Evolutionary conservation across 208 protist species (phyloP), one percentile per base, ranked within the genome.

Genomic region (Acanthamoeba healyi): DNA sequence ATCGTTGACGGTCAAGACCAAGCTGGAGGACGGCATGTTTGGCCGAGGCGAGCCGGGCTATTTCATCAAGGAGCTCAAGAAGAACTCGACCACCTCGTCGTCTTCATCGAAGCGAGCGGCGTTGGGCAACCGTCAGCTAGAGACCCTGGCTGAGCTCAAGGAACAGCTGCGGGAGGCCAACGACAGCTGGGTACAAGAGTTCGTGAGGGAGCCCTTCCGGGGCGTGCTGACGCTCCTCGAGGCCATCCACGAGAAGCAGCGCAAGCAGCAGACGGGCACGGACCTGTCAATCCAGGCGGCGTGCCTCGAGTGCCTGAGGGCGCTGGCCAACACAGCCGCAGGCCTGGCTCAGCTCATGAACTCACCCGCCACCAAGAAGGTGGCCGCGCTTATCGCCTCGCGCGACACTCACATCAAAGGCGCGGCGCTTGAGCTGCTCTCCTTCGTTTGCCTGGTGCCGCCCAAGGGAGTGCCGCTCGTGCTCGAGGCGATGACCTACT

Each of bases 401-500:
- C 42, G 44, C 42, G 38, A 92, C 58, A 92, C 29, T 6, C 38
- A 92, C 24, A 67, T 92, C 58, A 92, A 77, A 34, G 86, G 29
- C 4, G 49, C 49, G 10, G 86, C 49, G 12, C 61, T 92, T 0
- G 86, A 92, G 46, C 42, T 92, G 63, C 58, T 92, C 26, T 92
- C 86, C 2, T 92, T 92, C 44, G 63, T 92, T 32, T 67, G 58
- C 51, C 63, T 92, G 36, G 51, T 77, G 38, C 86, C 86, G 10
- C 86, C 86, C 24, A 92, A 92, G 63, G 86, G 86, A 15, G 42
- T 74, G 15, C 51, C 38, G 6, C 40, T 92, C 0, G 86, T 92
- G 86, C 86, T 92, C 40, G 86, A 92, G 32, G 86, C 86, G 9
- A 77, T 92, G 58, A 92, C 15, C 86, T 24, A 46, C 86, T 92